Percentiles rank a stretch among this genome's conserved stretches.
phyloP scores from a whole-genome alignment of 306 rosid species.

The Fragaria ananassa region DNA sequence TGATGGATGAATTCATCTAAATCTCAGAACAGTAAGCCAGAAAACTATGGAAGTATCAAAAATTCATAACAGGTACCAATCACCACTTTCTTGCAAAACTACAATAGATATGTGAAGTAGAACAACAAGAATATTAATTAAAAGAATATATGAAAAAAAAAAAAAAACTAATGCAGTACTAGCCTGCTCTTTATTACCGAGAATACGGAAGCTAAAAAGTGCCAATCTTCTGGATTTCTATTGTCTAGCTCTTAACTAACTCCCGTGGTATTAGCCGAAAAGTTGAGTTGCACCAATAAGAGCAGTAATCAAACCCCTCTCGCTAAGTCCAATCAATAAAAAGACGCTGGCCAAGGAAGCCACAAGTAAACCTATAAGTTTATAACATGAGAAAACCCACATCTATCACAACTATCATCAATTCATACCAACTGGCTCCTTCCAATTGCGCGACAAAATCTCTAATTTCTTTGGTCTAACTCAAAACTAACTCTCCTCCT shows the following conservation, averaged over 20 bases:
- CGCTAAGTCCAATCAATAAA: neutral
- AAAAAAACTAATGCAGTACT: neutral
- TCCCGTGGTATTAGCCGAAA: neutral
- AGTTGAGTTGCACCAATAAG: neutral
- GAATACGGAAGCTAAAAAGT: no score
- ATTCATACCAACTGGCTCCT: neutral
- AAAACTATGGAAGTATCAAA: neutral
- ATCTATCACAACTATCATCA: neutral
- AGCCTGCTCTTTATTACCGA: neutral
- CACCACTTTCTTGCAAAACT: neutral
- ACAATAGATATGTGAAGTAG: neutral
- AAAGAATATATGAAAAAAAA: neutral
- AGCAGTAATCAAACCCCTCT: neutral
- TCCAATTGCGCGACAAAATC: neutral
- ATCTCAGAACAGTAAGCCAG: neutral
- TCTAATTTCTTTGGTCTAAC: neutral
- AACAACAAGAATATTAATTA: neutral
- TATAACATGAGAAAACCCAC: neutral
- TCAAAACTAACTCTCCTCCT: neutral
- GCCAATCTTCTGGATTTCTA: neutral
- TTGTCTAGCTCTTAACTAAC: neutral
- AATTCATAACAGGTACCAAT: neutral
- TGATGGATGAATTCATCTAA: neutral
- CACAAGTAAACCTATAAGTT: neutral
- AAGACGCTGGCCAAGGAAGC: neutral